Evolutionary conservation across 1,139 yeast species (phyloP).

Genomic region (Groenewaldozyma sp.): DNA sequence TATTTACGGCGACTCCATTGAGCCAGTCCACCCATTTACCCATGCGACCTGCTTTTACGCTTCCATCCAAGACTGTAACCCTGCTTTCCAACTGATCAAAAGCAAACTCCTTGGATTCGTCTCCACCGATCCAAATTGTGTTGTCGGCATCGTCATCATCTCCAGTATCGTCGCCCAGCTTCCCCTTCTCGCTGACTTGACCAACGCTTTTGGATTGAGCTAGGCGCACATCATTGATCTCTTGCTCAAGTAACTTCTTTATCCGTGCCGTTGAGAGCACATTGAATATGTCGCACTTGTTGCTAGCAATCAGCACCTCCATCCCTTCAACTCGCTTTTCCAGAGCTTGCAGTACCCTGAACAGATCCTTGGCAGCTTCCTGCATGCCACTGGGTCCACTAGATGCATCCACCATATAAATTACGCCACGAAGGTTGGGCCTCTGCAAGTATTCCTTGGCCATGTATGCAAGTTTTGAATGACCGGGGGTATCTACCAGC

Average conservation of each 20-base stretch:
- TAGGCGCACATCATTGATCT: conserved; percentile 49
- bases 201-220: conserved; percentile 36
- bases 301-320: conserved; percentile 67
- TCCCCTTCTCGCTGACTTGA: conserved; percentile 28
- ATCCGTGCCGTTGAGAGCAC: conserved; percentile 62
- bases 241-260: conserved; percentile 48
- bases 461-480: conserved; percentile 50
- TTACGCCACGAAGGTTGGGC: conserved; percentile 45
- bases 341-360: conserved; percentile 24
- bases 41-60: conserved; percentile 48
- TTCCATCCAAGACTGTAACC: conserved; percentile 62
- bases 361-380: conserved; percentile 27
- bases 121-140: conserved; percentile 39
- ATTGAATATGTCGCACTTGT: conserved; percentile 77
- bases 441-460: conserved; percentile 25
- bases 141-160: conserved; percentile 25
- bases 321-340: conserved; percentile 40
- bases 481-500: conserved; percentile 82
- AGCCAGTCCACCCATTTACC: conserved; percentile 70
- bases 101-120: conserved; percentile 34
- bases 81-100: conserved; percentile 67
- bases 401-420: conserved; percentile 51
- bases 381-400: conserved; percentile 23
- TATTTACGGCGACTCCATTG: conserved; percentile 43
- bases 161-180: conserved; percentile 18